Evolutionary conservation across 2,329 filamentous ascomycete genomes (phyloP).

Genomic region (Cordyceps cicadae): DNA sequence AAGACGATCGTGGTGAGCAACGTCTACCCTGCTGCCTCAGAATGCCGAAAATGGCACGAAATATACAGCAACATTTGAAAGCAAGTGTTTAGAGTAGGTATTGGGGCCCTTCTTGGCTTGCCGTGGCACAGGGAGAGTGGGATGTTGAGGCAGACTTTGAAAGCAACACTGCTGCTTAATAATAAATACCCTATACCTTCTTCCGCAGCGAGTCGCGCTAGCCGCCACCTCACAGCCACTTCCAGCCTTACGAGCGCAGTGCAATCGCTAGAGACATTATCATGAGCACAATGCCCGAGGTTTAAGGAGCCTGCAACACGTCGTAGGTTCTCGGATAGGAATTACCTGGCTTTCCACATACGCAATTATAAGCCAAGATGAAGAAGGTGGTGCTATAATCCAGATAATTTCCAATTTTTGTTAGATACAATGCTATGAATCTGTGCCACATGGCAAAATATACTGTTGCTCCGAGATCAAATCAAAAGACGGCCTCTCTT

Average conservation of each 20-base stretch:
- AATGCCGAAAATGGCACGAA: neutral
- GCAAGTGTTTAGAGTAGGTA: neutral
- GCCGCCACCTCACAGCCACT: neutral
- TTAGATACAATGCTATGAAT: neutral
- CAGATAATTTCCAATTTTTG: neutral
- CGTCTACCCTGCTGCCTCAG: neutral
- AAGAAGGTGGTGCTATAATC: neutral
- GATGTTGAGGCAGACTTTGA: neutral
- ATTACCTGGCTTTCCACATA: too few species aligned
- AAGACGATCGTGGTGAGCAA: neutral
- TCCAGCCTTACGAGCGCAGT: slow-evolving; percentile 11
- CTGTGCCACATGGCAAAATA: neutral
- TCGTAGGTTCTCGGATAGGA: too few species aligned
- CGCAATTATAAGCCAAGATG: neutral
- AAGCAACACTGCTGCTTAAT: slow-evolving; percentile 5
- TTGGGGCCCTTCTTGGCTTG: too few species aligned
- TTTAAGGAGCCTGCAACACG: slow-evolving; percentile 13
- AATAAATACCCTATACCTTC: slow-evolving; percentile 1
- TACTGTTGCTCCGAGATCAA: neutral
- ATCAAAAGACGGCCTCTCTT: neutral
- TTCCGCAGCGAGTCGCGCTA: neutral
- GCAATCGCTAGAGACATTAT: slow-evolving; percentile 16
- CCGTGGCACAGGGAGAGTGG: neutral
- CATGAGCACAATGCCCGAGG: slow-evolving; percentile 14
- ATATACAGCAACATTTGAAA: neutral